Base-by-base conservation (phyloP, 2,329 filamentous ascomycete species). In the Neofusicoccum kwambonambiense region DNA sequence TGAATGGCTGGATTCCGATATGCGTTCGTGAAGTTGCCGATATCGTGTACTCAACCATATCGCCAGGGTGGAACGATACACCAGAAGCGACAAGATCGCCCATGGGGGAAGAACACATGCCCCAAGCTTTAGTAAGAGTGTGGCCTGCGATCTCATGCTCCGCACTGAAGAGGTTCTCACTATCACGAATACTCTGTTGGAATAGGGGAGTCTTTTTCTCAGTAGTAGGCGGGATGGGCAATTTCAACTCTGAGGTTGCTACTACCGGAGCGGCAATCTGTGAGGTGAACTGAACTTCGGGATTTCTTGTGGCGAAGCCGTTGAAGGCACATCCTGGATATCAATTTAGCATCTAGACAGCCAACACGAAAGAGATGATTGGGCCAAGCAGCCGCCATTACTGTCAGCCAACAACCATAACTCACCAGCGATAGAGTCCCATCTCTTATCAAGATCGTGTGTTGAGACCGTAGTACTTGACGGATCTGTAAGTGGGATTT, bases 41-140 rank as follows among this genome's bases (percentile, higher is more conserved):
- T 6, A 82, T 82, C 0, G 79, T 79, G 69, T 87, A 87, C 66
- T 87, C 83, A 13, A 87, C 75, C 75, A 84, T 82, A 70, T 87
- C 82, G 3, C 80, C 83, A 0, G 86, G 85, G 70, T 88, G 84
- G 34, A 84, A 69, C 2, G 82, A 84, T 52, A 82, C 76, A 64
- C 81, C 83, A 3, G 78, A 77, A 4, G 83, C 84, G 13, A 81
- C 72, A 27, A 81, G 79, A 35, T 82, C 80, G 22, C 80, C 78
- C 17, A 81, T 70, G 17, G 83, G 81, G 15, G 80, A 81, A 2
- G 69, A 63, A 11, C 81, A 78, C 5, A 87, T 74, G 2, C 86
- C 86, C 82, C 84, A 87, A 7, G 81, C 77, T 66, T 82, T 82
- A 6, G 81, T 77, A n/a, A 79, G 73, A 7, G 81, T 79, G 60